phyloP scores from a whole-genome alignment of 768 basidiomycete genomes.

The Epithele typhae region DNA sequence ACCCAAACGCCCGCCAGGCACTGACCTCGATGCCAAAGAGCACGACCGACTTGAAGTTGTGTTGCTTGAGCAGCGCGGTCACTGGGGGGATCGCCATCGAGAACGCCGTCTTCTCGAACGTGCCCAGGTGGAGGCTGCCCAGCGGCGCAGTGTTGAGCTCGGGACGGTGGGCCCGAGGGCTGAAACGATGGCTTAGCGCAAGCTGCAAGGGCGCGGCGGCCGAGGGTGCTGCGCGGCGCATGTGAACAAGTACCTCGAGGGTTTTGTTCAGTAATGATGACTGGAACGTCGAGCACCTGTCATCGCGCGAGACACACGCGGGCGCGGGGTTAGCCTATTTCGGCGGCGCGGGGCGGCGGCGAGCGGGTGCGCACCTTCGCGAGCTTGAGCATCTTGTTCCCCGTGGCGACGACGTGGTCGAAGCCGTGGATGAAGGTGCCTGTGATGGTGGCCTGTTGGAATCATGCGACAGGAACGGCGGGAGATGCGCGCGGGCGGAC shows the following conservation, averaged over 20 bases:
- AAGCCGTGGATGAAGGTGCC: slow-evolving; percentile 61
- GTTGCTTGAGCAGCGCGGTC: slow-evolving; percentile 41
- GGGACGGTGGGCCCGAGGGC: slow-evolving; percentile 67
- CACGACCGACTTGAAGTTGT: slow-evolving; percentile 55
- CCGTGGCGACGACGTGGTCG: slow-evolving; percentile 62
- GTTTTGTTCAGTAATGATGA: slow-evolving; percentile 85
- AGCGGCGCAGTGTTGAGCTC: slow-evolving; percentile 54
- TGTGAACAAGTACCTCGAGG: slow-evolving; percentile 50
- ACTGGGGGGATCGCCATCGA: slow-evolving; percentile 81
- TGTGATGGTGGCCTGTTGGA: slow-evolving; percentile 14
- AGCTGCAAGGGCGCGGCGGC: background rate
- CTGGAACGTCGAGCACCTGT: slow-evolving; percentile 61
- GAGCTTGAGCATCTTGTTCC: slow-evolving; percentile 72
- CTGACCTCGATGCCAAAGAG: slow-evolving; percentile 87
- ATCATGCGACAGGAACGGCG: background rate
- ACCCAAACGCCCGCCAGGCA: no score
- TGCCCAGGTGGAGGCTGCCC: slow-evolving; percentile 52
- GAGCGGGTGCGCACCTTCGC: slow-evolving; percentile 48
- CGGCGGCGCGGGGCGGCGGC: no score
- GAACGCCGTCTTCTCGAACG: slow-evolving; percentile 76
- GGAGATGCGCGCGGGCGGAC: slow-evolving; percentile 15
- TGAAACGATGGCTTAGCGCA: slow-evolving; percentile 22
- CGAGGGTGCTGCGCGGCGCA: background rate
- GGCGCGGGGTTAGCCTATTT: no score
- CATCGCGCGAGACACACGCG: background rate